Conservation (phyloP, 139 green algal species). For the Chlorella sp. region DNA sequence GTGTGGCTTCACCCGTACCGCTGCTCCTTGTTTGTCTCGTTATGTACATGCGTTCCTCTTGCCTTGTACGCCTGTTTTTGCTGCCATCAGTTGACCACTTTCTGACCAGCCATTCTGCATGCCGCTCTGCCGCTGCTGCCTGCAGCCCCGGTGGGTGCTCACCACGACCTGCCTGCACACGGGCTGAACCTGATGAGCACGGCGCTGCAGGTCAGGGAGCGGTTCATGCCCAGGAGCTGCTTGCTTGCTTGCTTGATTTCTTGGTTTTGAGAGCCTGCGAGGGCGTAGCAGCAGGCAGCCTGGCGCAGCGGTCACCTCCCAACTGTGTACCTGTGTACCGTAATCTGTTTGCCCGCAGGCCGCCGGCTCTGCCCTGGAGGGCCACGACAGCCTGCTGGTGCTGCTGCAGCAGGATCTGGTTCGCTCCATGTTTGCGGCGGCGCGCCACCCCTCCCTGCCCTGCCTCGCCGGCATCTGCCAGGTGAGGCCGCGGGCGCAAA, state of each 20-base stretch:
- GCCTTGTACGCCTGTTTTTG: too few relatives aligned
- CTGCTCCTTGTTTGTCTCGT: too few relatives aligned
- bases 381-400: constrained; percentile 67
- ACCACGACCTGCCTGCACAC: constrained; percentile 70
- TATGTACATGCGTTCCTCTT: too few relatives aligned
- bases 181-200: constrained; percentile 80
- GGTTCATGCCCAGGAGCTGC: too few relatives aligned
- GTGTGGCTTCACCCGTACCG: too few relatives aligned
- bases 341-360: constrained; percentile 54
- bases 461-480: constrained; percentile 68
- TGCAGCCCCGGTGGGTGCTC: constrained; percentile 14
- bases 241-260: too few relatives aligned
- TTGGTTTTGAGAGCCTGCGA: too few relatives aligned
- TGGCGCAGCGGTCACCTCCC: too few relatives aligned
- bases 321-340: too few relatives aligned
- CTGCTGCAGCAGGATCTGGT: constrained; percentile 79
- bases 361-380: constrained; percentile 36
- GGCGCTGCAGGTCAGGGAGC: constrained; percentile 66
- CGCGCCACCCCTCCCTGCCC: constrained; percentile 46
- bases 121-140: neutral
- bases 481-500: neutral
- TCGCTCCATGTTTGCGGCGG: constrained; percentile 60
- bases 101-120: too few relatives aligned
- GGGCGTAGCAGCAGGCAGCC: too few relatives aligned
- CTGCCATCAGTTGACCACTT: too few relatives aligned